phyloP scores from a whole-genome alignment of 2,329 filamentous ascomycete species.

The Fusarium sp. region DNA sequence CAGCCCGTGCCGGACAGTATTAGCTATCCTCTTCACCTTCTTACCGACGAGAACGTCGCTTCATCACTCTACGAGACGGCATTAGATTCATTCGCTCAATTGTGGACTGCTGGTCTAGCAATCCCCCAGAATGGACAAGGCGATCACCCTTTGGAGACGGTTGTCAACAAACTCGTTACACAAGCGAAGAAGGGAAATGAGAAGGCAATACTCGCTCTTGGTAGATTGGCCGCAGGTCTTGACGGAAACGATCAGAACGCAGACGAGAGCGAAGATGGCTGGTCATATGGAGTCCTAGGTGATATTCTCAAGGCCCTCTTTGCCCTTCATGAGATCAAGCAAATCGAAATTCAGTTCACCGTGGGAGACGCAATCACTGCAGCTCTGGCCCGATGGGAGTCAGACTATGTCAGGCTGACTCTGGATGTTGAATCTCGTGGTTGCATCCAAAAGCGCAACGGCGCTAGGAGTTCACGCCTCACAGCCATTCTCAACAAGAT shows the following conservation, averaged over 20 bases:
- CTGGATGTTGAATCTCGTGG: conserved; percentile 73
- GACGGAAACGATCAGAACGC: conserved; percentile 48
- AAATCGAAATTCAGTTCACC: conserved; percentile 88
- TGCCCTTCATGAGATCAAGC: conserved; percentile 81
- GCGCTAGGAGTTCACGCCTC: conserved; percentile 55
- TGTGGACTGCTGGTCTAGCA: conserved; percentile 57
- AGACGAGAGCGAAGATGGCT: conserved; percentile 34
- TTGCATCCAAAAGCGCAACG: conserved; percentile 48
- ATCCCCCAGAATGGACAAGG: conserved; percentile 45
- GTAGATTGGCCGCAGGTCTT: conserved; percentile 74
- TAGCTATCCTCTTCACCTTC: conserved; percentile 46
- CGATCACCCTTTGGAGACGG: conserved; percentile 48
- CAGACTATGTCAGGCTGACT: conserved; percentile 76
- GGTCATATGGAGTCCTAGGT: conserved; percentile 55
- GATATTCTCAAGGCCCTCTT: conserved; percentile 75
- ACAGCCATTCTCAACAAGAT: conserved; percentile 73
- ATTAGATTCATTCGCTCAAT: conserved; percentile 56
- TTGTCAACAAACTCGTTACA: conserved; percentile 70
- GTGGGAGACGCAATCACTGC: conserved; percentile 89
- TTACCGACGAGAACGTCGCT: conserved; percentile 45
- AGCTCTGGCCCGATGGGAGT: conserved; percentile 82
- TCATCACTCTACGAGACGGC: conserved; percentile 55
- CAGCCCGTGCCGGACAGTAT: conserved; percentile 42
- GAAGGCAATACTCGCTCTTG: conserved; percentile 81
- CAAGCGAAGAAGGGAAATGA: conserved; percentile 84